Evolutionary conservation across 2,329 filamentous ascomycete species (phyloP).

Genomic region (Diaporthe ilicicola): DNA sequence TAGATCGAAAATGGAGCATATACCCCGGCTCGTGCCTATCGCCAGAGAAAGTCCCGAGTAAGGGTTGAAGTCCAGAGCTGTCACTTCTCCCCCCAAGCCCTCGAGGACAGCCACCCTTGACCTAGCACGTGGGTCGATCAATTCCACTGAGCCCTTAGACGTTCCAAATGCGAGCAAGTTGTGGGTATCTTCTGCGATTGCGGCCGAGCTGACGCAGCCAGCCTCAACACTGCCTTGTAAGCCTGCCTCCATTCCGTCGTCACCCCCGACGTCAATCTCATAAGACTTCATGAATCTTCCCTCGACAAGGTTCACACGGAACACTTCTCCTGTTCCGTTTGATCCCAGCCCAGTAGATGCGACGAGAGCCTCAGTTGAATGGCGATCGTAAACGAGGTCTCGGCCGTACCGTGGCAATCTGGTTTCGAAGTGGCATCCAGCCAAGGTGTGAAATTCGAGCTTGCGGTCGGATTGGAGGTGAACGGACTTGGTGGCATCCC

Average conservation of each 20-base stretch:
- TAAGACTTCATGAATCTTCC: slow-evolving; percentile 96
- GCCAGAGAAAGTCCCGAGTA: slow-evolving; percentile 82
- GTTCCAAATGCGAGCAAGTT: slow-evolving; percentile 94
- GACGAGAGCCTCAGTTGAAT: slow-evolving; percentile 84
- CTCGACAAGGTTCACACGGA: slow-evolving; percentile 87
- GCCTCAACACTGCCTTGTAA: slow-evolving; percentile 87
- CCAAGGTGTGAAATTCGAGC: slow-evolving; percentile 91
- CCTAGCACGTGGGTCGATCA: slow-evolving; percentile 91
- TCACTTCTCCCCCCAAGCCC: slow-evolving; percentile 76
- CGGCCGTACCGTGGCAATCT: slow-evolving; percentile 92
- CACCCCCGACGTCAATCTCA: slow-evolving; percentile 87
- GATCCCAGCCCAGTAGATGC: slow-evolving; percentile 87
- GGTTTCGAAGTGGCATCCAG: slow-evolving; percentile 87
- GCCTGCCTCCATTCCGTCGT: slow-evolving; percentile 77
- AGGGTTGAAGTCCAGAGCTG: slow-evolving; percentile 84
- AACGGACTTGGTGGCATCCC: slow-evolving; percentile 92
- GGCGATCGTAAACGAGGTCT: slow-evolving; percentile 84
- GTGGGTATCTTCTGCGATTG: slow-evolving; percentile 88
- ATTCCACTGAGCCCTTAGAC: slow-evolving; percentile 92
- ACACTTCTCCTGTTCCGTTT: slow-evolving; percentile 91
- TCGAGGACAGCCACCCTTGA: slow-evolving; percentile 81
- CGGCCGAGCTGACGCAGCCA: slow-evolving; percentile 86
- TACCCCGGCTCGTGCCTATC: slow-evolving; percentile 85
- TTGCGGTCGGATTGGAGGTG: slow-evolving; percentile 92
- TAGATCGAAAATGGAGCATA: slow-evolving; percentile 91